A percentile compares a stretch with the other conserved stretches of the same genome.
These are phyloP conservation scores for Colletotrichum tropicale DNA, from an alignment of 2,329 filamentous ascomycete species.

Conservation along the genomic window DNA sequence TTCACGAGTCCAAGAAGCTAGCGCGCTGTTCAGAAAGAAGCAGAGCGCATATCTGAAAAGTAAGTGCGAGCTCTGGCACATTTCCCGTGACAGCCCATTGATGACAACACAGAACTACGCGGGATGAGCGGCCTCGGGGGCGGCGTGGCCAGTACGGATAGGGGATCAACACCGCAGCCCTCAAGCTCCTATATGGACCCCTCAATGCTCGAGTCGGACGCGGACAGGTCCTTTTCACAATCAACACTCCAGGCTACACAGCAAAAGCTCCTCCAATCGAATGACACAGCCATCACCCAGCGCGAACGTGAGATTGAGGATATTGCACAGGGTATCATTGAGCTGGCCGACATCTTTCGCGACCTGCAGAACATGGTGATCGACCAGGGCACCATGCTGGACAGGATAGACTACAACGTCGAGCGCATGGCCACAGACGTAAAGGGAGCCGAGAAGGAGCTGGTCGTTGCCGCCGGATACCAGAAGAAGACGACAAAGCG, in stretches of 20 bases:
- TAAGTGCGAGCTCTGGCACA: slow-evolving; percentile 42
- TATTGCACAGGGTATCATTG: slow-evolving; percentile 97
- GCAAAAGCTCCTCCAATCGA: slow-evolving; percentile 70
- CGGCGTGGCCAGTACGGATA: slow-evolving; percentile 53
- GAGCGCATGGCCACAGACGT: slow-evolving; percentile 94
- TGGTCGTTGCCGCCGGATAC: slow-evolving; percentile 86
- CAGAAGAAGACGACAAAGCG: slow-evolving; percentile 88
- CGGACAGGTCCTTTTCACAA: slow-evolving; percentile 91
- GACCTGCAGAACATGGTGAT: slow-evolving; percentile 96
- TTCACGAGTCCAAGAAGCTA: slow-evolving; percentile 86
- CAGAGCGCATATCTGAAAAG: slow-evolving; percentile 96
- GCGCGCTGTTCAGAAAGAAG: slow-evolving; percentile 93
- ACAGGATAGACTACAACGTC: slow-evolving; percentile 97
- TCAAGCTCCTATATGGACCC: slow-evolving; percentile 74
- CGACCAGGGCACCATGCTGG: slow-evolving; percentile 87
- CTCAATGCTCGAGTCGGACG: slow-evolving; percentile 90
- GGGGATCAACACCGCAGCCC: slow-evolving; percentile 53
- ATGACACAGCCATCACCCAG: slow-evolving; percentile 86
- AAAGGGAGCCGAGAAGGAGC: slow-evolving; percentile 89
- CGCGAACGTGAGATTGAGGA: slow-evolving; percentile 97
- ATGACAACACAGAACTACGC: slow-evolving; percentile 66
- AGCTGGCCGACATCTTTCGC: slow-evolving; percentile 94
- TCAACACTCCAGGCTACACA: slow-evolving; percentile 84
- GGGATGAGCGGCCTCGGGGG: slow-evolving; percentile 68
- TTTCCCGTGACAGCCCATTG: slow-evolving; percentile 14